phyloP scores from a whole-genome alignment of 495 filamentous ascomycete genomes.

The Penicillium antarcticum region DNA sequence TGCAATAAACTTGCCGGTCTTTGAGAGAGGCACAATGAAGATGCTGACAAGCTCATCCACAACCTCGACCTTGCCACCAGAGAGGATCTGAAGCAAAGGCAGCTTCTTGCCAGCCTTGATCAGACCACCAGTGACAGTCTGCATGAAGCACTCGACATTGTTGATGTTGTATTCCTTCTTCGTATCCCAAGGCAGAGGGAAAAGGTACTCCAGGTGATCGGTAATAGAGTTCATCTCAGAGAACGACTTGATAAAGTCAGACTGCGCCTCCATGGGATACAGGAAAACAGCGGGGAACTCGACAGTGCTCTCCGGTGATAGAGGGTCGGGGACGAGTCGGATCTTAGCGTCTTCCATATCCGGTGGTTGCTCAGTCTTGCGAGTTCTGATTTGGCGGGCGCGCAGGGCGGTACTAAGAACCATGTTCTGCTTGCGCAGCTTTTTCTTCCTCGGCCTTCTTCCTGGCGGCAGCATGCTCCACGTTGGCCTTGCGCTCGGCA shows the following conservation, averaged over 20 bases:
- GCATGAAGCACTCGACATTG: constrained; percentile 83
- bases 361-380: constrained; percentile 66
- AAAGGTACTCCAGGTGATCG: constrained; percentile 75
- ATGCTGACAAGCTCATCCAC: constrained; percentile 82
- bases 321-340: constrained; percentile 65
- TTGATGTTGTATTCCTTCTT: constrained; percentile 59
- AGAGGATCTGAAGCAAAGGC: constrained; percentile 67
- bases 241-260: constrained; percentile 86
- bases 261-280: constrained; percentile 75
- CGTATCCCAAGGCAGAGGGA: constrained; percentile 81
- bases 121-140: constrained; percentile 75
- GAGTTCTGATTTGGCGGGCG: constrained; percentile 65
- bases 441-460: constrained; percentile 49
- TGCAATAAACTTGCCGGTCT: constrained; percentile 68
- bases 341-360: constrained; percentile 79
- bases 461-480: constrained; percentile 36
- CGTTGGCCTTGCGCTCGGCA: constrained; percentile 39
- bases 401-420: constrained; percentile 69
- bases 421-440: constrained; percentile 49
- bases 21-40: constrained; percentile 69
- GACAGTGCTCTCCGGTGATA: constrained; percentile 66
- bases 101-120: constrained; percentile 88
- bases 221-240: constrained; percentile 65
- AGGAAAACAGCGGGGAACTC: constrained; percentile 77
- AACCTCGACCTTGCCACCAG: constrained; percentile 76